Percentiles rank a stretch among this genome's conserved stretches.
Conservation (phyloP, 208 protist genomes). For the Leishmania mexicana region DNA sequence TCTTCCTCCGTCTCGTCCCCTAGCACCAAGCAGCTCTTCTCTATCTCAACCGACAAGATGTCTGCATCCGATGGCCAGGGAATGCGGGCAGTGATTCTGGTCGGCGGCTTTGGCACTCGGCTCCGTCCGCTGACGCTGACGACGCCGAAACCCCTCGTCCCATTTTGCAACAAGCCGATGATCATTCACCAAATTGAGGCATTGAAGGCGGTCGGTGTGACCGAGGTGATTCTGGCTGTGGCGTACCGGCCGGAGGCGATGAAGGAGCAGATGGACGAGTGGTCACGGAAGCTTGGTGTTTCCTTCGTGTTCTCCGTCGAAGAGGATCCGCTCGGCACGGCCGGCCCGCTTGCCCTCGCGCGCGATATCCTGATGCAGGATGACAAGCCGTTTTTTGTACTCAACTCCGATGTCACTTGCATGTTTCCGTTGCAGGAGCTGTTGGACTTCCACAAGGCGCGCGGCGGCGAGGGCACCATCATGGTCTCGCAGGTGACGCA, state of each 20-base stretch:
- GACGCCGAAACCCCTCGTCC: conserved; percentile 97
- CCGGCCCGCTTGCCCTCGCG: conserved; percentile 96
- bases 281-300: conserved; percentile 88
- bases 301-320: conserved; percentile 96
- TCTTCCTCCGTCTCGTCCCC: not conserved
- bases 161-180: conserved; percentile 98
- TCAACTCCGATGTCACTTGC: conserved; percentile 98
- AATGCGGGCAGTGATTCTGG: conserved; percentile 98
- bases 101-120: conserved; percentile 95
- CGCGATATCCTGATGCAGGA: conserved; percentile 87
- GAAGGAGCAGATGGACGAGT: conserved; percentile 91
- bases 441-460: conserved; percentile 94
- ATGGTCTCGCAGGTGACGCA: conserved; percentile 96
- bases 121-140: conserved; percentile 97
- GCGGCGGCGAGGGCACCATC: conserved; percentile 97
- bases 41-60: conserved; percentile 6
- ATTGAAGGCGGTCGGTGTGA: conserved; percentile 91
- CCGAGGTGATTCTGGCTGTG: conserved; percentile 96
- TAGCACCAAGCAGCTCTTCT: too few relatives aligned
- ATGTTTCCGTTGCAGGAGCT: conserved; percentile 95
- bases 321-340: conserved; percentile 96
- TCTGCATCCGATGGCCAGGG: conserved; percentile 35
- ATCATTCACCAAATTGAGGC: conserved; percentile 98
- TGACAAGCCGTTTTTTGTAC: conserved; percentile 97
- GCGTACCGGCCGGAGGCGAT: conserved; percentile 97